A percentile compares a stretch with the other conserved stretches of the same genome.
These are phyloP conservation scores for Clavaria fumosa DNA, from an alignment of 768 basidiomycete genomes.

Conservation along the genomic window DNA sequence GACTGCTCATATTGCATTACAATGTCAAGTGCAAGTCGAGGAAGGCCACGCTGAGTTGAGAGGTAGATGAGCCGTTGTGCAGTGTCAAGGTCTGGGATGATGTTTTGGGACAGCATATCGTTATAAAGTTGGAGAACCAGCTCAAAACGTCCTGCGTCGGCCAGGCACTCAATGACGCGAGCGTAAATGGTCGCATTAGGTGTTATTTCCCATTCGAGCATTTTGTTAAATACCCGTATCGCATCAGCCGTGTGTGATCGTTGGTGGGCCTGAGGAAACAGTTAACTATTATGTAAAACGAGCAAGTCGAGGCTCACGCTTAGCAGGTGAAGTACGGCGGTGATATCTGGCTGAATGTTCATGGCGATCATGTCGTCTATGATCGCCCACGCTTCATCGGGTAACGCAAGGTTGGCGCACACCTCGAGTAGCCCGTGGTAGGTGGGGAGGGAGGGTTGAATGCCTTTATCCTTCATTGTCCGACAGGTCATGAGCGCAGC, in stretches of 20 bases:
- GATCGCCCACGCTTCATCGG: slow-evolving; percentile 45
- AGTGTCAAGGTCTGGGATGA: slow-evolving; percentile 35
- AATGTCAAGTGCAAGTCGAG: slow-evolving; percentile 61
- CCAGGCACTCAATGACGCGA: slow-evolving; percentile 33
- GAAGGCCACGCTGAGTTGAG: slow-evolving; percentile 36
- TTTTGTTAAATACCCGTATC: slow-evolving; percentile 38
- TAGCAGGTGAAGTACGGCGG: slow-evolving; percentile 45
- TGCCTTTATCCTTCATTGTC: slow-evolving; percentile 40
- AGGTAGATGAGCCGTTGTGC: slow-evolving; percentile 37
- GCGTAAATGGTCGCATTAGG: slow-evolving; percentile 42
- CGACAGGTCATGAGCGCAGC: slow-evolving; percentile 30
- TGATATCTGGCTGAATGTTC: slow-evolving; percentile 31
- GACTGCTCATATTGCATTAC: slow-evolving; percentile 42
- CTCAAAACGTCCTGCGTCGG: slow-evolving; percentile 40
- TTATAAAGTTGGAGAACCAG: slow-evolving; percentile 44
- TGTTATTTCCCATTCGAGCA: slow-evolving; percentile 32
- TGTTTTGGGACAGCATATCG: slow-evolving; percentile 35
- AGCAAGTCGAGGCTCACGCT: too few relatives aligned
- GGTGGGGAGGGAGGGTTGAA: slow-evolving; percentile 36
- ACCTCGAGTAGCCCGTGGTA: slow-evolving; percentile 45
- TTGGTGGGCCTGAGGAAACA: too few relatives aligned
- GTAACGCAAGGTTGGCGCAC: slow-evolving; percentile 26
- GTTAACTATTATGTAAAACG: too few relatives aligned
- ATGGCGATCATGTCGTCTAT: slow-evolving; percentile 50
- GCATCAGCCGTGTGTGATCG: slow-evolving; percentile 23